Percentiles rank a stretch among this genome's conserved stretches.
Evolutionary conservation across 2,329 filamentous ascomycete genomes (phyloP).

Genomic region (Colletotrichum nymphaeae): DNA sequence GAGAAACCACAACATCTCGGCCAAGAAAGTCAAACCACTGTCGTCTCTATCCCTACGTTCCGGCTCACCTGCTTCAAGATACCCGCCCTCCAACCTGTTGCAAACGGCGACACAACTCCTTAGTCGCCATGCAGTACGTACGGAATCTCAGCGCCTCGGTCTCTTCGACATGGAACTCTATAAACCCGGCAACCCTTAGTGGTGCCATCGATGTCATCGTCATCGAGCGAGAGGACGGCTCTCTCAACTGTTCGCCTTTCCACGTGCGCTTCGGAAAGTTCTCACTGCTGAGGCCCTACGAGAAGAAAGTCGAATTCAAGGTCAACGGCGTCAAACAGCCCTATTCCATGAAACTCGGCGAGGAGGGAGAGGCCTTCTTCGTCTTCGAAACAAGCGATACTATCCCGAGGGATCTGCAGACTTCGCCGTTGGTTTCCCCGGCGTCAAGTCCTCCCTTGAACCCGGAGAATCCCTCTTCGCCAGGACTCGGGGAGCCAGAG

Average conservation of each 20-base stretch:
- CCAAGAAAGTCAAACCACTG: neutral
- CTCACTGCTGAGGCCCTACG: constrained; percentile 90
- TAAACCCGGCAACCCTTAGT: constrained; percentile 96
- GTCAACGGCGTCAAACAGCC: constrained; percentile 94
- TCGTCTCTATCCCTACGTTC: neutral
- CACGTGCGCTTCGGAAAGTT: constrained; percentile 99
- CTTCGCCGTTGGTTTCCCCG: constrained; percentile 91
- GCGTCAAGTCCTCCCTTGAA: constrained; percentile 82
- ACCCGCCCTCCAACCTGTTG: constrained; percentile 8
- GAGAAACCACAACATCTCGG: neutral
- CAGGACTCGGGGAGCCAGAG: constrained; percentile 74
- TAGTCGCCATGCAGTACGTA: constrained; percentile 89
- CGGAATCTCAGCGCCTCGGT: constrained; percentile 94
- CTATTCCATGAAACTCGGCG: constrained; percentile 98
- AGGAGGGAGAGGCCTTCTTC: constrained; percentile 98
- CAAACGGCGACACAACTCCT: neutral
- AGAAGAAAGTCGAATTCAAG: constrained; percentile 98
- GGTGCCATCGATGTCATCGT: constrained; percentile 99
- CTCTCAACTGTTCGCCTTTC: constrained; percentile 92
- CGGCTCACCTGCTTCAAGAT: neutral
- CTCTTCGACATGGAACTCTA: constrained; percentile 99
- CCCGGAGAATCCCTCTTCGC: constrained; percentile 54
- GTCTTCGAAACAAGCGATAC: constrained; percentile 95
- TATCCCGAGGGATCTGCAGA: constrained; percentile 94
- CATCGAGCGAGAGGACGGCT: constrained; percentile 94